Evolutionary conservation across 331 rosid species (phyloP), one percentile per base, ranked within the genome.

Genomic region (Rhamnella rubrinervis): DNA sequence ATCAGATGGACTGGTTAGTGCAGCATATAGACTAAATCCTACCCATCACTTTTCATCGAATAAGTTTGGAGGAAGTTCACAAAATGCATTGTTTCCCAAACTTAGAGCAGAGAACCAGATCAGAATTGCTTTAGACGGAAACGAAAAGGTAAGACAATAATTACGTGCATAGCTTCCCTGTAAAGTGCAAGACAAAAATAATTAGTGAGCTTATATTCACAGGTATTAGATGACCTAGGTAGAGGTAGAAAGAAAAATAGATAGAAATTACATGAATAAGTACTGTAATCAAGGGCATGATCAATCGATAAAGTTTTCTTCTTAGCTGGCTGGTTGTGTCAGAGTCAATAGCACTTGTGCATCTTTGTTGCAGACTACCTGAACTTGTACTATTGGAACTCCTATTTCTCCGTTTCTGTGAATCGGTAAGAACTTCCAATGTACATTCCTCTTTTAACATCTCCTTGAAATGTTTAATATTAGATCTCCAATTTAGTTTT

Each of bases 61-160:
- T 55, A 77, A 18, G 21, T 59, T 71, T 65, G 76, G 58, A 59
- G 81, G 81, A 35, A 71, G 21, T 6, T 59, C 19, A 17, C 67
- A 47, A 14, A 66, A 25, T 16, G 60, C 52, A 1, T 17, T 6
- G 13, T 31, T 53, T 12, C 53, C 39, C 5, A 6, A 0, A n/a
- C 44, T 55, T 9, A 50, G 68, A 38, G 58, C 49, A 47, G 25
- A 66, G 68, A 66, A 74, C 72, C 67, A 59, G 15, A 41, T 41
- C 2, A 38, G 15, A 8, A 59, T 18, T 59, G 21, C 21, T 35
- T 28, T 59, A 2, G 18, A 59, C 21, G 78, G 67, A 31, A 11
- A 74, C 6, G 20, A 9, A 11, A 0, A 64, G 6, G 7, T 9
- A 40, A 4, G 0, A 19, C 49, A 2, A 6, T 11, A 18, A 9